Conservation (phyloP, 345 rosid genomes). For the Salix arbutifolia region DNA sequence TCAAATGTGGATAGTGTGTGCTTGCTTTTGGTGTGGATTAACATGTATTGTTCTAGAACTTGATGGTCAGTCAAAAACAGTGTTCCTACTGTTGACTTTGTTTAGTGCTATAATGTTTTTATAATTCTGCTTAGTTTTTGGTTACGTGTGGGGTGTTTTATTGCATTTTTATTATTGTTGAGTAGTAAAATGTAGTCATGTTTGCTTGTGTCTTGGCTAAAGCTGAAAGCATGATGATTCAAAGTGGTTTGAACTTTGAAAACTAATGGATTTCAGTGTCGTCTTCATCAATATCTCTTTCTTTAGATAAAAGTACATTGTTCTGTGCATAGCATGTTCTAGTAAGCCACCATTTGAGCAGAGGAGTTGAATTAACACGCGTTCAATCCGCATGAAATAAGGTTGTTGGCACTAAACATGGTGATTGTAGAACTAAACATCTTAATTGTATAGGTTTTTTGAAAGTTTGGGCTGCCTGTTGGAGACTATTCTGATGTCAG, state of each 20-base stretch:
- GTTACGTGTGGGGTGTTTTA: no score
- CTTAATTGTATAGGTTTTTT: no score
- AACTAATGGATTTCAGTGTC: not conserved
- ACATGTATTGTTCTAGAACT: not conserved
- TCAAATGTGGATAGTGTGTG: conserved; percentile 5
- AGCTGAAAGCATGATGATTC: not conserved
- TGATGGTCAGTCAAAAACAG: not conserved
- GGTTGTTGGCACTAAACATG: not conserved
- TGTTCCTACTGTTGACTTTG: not conserved
- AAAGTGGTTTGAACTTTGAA: not conserved
- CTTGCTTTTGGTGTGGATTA: not conserved
- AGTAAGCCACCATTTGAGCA: not conserved
- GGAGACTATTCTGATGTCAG: not conserved
- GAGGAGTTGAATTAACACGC: not conserved
- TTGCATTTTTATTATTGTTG: not conserved
- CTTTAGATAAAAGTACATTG: not conserved
- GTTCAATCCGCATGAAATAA: not conserved
- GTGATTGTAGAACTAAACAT: no score
- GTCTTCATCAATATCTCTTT: not conserved
- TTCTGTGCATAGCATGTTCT: not conserved
- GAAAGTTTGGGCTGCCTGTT: not conserved
- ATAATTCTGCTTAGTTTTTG: not conserved
- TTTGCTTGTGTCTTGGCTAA: not conserved
- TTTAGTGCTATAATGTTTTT: not conserved
- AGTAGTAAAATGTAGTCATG: not conserved